phyloP scores from a whole-genome alignment of 768 basidiomycete genomes.

The Cyathus striatus region DNA sequence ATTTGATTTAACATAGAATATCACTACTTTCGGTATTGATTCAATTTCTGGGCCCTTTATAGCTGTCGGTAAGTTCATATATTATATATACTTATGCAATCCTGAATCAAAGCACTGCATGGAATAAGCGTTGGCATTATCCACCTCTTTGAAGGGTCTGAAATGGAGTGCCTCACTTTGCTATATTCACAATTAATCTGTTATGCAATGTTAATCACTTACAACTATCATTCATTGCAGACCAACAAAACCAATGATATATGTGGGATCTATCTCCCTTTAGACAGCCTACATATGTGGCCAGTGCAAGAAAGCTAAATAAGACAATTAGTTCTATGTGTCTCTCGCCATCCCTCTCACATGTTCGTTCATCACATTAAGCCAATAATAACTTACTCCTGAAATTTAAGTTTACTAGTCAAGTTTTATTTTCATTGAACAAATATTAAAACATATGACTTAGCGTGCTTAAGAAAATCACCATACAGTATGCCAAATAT shows the following conservation, averaged over 20 bases:
- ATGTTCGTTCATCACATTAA: conserved; percentile 25
- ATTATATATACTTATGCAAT: conserved; percentile 1
- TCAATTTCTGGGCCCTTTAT: conserved; percentile 56
- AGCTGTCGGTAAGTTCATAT: conserved; percentile 57
- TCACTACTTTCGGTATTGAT: conserved; percentile 52
- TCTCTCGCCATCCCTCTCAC: not conserved
- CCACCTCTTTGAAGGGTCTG: conserved; percentile 62
- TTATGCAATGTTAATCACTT: too few species aligned
- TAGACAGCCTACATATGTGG: conserved; percentile 47
- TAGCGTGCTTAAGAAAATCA: conserved; percentile 63
- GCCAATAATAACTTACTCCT: conserved; percentile 65
- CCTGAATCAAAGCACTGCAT: conserved; percentile 13
- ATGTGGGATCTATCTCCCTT: conserved; percentile 54
- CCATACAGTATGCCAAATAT: conserved; percentile 67
- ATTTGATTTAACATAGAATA: conserved; percentile 46
- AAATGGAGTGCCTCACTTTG: conserved; percentile 63
- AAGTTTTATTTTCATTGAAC: conserved; percentile 44
- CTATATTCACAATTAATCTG: conserved; percentile 46
- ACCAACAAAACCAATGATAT: conserved; percentile 49
- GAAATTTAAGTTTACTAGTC: conserved; percentile 35
- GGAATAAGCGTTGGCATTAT: conserved; percentile 64
- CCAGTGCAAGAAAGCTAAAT: conserved; percentile 26
- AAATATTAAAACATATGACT: conserved; percentile 71
- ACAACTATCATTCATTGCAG: conserved; percentile 31
- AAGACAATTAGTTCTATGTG: not conserved